A percentile compares a stretch with the other conserved stretches of the same genome.
Conservation (phyloP, 1,284 basidiomycete genomes). For the Mycosarcoma mackinlayi region DNA sequence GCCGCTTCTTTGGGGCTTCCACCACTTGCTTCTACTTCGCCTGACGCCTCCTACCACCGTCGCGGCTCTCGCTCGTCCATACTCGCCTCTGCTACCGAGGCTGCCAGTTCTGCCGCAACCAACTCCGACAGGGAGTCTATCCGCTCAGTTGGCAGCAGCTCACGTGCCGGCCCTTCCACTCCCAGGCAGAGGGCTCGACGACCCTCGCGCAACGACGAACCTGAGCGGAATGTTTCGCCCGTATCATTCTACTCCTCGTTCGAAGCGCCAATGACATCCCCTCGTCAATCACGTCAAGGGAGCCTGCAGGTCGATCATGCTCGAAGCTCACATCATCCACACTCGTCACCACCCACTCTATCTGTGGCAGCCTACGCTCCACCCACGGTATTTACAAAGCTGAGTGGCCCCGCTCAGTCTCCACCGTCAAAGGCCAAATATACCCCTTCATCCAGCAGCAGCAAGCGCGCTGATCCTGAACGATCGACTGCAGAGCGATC, state of each 20-base stretch:
- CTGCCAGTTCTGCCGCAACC: neutral
- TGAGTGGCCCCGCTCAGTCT: too few species aligned
- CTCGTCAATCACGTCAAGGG: conserved; percentile 22
- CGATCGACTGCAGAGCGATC: conserved; percentile 9
- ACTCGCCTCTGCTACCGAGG: conserved; percentile 37
- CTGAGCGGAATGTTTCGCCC: conserved; percentile 26
- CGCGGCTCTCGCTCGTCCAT: conserved; percentile 46
- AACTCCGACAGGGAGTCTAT: conserved; percentile 33
- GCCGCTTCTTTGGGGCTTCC: conserved; percentile 12
- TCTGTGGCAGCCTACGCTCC: conserved; percentile 1
- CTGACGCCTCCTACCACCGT: conserved; percentile 19
- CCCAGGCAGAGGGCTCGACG: conserved; percentile 16
- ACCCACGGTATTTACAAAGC: neutral
- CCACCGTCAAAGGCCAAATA: neutral
- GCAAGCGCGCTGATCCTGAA: too few species aligned
- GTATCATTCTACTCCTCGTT: conserved; percentile 40
- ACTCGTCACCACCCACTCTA: conserved; percentile 1
- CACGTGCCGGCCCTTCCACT: conserved; percentile 18
- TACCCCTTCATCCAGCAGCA: neutral
- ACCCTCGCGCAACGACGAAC: conserved; percentile 15
- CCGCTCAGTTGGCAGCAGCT: conserved; percentile 33
- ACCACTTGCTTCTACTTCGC: conserved; percentile 8
- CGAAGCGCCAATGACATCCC: conserved; percentile 23
- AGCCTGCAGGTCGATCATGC: conserved; percentile 16
- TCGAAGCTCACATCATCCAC: neutral